These are phyloP conservation scores for Micromonas commoda DNA, from an alignment of 139 green algal genomes.

Conservation along the genomic window DNA sequence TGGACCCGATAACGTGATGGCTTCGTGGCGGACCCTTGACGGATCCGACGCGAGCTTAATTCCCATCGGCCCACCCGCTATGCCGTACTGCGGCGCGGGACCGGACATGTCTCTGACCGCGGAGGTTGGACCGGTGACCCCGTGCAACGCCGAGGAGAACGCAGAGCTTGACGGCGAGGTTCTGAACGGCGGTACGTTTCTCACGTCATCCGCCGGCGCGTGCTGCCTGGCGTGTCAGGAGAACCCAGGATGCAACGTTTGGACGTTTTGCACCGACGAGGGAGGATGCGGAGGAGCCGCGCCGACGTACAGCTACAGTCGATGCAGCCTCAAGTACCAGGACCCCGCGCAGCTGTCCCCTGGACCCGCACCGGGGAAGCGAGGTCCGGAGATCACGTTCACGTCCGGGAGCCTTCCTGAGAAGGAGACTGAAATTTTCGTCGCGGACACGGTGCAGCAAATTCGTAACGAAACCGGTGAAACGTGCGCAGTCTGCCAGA, in stretches of 20 bases:
- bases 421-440: neutral
- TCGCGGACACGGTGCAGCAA: neutral
- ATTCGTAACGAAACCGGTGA: neutral
- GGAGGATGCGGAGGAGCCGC: neutral
- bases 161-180: neutral
- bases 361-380: neutral
- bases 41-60: neutral
- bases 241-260: constrained; percentile 16
- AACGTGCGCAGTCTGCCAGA: neutral
- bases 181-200: constrained; percentile 1
- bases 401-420: constrained; percentile 1
- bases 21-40: neutral
- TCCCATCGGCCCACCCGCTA: neutral
- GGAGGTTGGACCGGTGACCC: neutral
- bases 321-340: constrained; percentile 1
- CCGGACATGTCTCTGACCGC: neutral
- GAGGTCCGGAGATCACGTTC: neutral
- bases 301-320: neutral
- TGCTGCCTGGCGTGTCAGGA: constrained; percentile 22
- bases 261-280: constrained; percentile 14
- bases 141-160: constrained; percentile 9
- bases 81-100: neutral
- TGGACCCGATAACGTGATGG: neutral
- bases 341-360: neutral
- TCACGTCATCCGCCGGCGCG: neutral